Evolutionary conservation across 176 grass and related monocot species (phyloP).

Genomic region (Poa annua): DNA sequence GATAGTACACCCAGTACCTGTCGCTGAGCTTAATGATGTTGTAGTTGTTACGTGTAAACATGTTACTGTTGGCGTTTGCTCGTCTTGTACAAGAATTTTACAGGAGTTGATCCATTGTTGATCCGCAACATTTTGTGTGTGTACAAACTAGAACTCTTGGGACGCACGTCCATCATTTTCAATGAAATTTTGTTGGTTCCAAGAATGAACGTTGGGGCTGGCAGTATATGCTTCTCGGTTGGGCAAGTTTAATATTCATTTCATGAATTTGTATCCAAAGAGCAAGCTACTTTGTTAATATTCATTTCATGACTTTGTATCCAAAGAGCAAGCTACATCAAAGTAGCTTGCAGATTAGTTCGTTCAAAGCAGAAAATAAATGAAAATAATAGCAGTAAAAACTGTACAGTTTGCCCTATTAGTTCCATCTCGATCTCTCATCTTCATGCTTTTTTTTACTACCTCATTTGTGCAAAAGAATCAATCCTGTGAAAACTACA

Average conservation of each 20-base stretch:
- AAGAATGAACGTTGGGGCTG: not conserved
- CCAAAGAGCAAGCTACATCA: not conserved
- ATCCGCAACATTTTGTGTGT: constrained; percentile 15
- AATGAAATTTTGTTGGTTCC: not conserved
- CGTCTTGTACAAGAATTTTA: constrained; percentile 46
- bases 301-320: not conserved
- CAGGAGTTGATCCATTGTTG: not conserved
- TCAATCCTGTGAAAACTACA: constrained; percentile 27
- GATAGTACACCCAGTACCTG: not conserved
- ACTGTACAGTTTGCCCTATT: not conserved
- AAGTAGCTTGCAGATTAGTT: not conserved
- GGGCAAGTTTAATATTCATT: not conserved
- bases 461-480: constrained; percentile 38
- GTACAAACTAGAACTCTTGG: not conserved
- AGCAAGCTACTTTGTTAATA: not conserved
- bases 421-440: not conserved
- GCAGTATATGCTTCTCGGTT: not conserved
- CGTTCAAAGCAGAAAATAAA: not conserved
- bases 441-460: not conserved
- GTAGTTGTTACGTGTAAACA: constrained; percentile 52
- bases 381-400: not conserved
- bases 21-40: constrained; percentile 25
- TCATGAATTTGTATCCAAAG: not conserved
- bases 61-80: constrained; percentile 21
- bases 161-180: not conserved